Percentiles rank a stretch among this genome's conserved stretches.
Evolutionary conservation across 768 basidiomycete genomes (phyloP).

Genomic region (Serpula lacrymans): DNA sequence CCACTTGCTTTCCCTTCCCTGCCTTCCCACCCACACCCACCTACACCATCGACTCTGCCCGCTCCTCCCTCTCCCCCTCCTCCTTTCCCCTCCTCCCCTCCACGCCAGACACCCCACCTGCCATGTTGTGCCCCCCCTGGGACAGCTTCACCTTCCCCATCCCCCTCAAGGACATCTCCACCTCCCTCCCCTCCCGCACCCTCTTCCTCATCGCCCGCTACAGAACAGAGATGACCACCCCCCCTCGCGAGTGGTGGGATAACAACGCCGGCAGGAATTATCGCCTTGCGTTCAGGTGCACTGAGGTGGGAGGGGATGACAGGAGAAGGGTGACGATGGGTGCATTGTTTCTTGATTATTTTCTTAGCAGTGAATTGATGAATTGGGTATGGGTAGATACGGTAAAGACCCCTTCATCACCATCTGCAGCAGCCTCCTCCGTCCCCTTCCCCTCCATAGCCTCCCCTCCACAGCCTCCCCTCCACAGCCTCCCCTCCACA

Average conservation of each 20-base stretch:
- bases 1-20: slow-evolving; percentile 21
- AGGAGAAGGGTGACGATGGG: not conserved
- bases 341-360: too few species aligned
- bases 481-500: not conserved
- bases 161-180: slow-evolving; percentile 68
- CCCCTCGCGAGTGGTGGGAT: slow-evolving; percentile 83
- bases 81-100: slow-evolving; percentile 38
- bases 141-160: slow-evolving; percentile 62
- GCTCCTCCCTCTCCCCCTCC: slow-evolving; percentile 12
- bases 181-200: slow-evolving; percentile 44
- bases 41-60: slow-evolving; percentile 20
- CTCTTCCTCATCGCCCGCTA: slow-evolving; percentile 64
- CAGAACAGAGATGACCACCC: slow-evolving; percentile 21
- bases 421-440: not conserved
- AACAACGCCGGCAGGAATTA: slow-evolving; percentile 83
- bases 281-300: slow-evolving; percentile 57
- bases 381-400: too few species aligned
- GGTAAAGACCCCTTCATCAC: not conserved
- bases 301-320: slow-evolving; percentile 2
- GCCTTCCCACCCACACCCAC: slow-evolving; percentile 10
- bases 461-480: not conserved
- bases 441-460: not conserved
- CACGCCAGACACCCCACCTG: not conserved
- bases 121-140: slow-evolving; percentile 30
- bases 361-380: too few species aligned